phyloP scores from a whole-genome alignment of 2,329 filamentous ascomycete species.

The Pseudogymnoascus pannorum region DNA sequence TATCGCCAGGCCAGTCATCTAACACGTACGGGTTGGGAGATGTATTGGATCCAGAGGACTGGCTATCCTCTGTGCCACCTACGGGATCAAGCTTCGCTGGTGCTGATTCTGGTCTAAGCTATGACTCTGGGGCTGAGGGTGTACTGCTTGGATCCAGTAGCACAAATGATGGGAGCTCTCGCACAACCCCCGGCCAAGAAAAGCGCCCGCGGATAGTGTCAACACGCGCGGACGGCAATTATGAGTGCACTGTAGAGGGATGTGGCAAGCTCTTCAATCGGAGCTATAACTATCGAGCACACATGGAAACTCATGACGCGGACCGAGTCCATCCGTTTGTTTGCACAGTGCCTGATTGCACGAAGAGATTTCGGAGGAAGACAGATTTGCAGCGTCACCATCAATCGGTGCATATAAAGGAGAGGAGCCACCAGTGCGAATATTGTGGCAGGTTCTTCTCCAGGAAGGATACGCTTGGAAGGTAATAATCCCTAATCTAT shows the following conservation, averaged over 20 bases:
- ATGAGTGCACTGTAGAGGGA: conserved; percentile 51
- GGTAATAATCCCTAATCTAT: conserved; percentile 42
- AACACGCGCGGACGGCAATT: conserved; percentile 1
- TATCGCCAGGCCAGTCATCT: neutral
- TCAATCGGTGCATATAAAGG: conserved; percentile 65
- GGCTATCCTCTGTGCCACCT: neutral
- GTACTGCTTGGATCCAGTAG: neutral
- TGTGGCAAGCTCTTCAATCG: conserved; percentile 77
- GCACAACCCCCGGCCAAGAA: neutral
- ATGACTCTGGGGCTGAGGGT: neutral
- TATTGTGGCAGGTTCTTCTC: conserved; percentile 67
- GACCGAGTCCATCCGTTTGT: conserved; percentile 62
- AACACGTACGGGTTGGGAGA: neutral
- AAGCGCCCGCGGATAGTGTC: neutral
- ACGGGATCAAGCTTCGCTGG: neutral
- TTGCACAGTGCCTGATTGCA: conserved; percentile 59
- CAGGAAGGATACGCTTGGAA: conserved; percentile 73
- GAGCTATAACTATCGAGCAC: conserved; percentile 80
- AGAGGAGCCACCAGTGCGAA: conserved; percentile 61
- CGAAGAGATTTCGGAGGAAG: conserved; percentile 71
- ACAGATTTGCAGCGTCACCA: conserved; percentile 64
- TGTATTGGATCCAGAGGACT: neutral
- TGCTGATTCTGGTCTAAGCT: neutral
- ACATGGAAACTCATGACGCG: conserved; percentile 77
- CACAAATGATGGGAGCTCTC: neutral